Conservation (phyloP, 192 early-diverging fungal species). For the Backusella parvicylindrica region DNA sequence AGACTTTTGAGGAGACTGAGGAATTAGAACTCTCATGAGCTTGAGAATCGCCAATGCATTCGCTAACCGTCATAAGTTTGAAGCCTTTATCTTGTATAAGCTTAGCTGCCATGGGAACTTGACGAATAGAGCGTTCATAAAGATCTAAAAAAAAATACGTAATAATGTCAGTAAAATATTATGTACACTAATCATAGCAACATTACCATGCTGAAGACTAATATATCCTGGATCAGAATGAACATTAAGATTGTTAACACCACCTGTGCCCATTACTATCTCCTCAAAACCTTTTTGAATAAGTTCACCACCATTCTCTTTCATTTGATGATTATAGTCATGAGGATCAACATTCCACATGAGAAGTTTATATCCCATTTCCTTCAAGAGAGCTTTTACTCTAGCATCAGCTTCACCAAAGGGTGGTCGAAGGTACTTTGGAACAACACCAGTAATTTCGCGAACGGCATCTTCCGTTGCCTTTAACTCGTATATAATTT, state of each 20-base stretch:
- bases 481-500: slow-evolving; percentile 40
- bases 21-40: not conserved
- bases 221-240: slow-evolving; percentile 31
- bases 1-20: not conserved
- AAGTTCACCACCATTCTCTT: slow-evolving; percentile 5
- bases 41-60: slow-evolving; percentile 19
- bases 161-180: not conserved
- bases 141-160: slow-evolving; percentile 15
- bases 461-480: slow-evolving; percentile 47
- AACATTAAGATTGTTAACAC: slow-evolving; percentile 8
- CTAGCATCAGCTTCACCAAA: slow-evolving; percentile 61
- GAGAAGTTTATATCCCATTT: slow-evolving; percentile 35
- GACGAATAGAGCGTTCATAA: slow-evolving; percentile 17
- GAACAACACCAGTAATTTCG: slow-evolving; percentile 47
- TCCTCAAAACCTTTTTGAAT: slow-evolving; percentile 13
- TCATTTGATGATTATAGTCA: slow-evolving; percentile 28
- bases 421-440: slow-evolving; percentile 59
- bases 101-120: slow-evolving; percentile 18
- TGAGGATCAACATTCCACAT: slow-evolving; percentile 38
- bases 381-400: slow-evolving; percentile 43
- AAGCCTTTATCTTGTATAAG: slow-evolving; percentile 11
- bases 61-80: slow-evolving; percentile 12
- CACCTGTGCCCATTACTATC: not conserved
- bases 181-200: not conserved
- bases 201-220: slow-evolving; percentile 35